phyloP scores from a whole-genome alignment of 768 basidiomycete genomes.

The Russula ochroleuca region DNA sequence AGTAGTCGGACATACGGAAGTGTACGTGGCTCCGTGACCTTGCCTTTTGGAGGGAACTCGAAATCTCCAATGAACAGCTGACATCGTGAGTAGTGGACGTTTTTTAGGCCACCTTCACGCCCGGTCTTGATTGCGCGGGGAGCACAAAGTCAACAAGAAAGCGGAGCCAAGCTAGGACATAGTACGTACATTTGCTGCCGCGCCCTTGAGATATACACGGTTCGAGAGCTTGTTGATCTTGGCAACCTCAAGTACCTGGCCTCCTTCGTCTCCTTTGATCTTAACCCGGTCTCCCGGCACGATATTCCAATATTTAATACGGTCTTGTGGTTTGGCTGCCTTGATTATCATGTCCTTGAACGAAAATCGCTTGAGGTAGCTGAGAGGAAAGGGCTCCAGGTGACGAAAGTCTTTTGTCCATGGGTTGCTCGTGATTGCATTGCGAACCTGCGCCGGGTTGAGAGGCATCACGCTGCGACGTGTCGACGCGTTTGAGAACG shows the following conservation, averaged over 20 bases:
- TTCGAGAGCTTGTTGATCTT: conserved; percentile 73
- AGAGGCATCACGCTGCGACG: conserved; percentile 18
- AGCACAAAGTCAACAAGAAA: background rate
- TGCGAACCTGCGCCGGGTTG: conserved; percentile 20
- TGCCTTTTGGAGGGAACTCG: conserved; percentile 47
- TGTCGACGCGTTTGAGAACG: background rate
- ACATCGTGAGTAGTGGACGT: conserved; percentile 66
- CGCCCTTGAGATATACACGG: conserved; percentile 52
- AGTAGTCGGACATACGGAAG: conserved; percentile 31
- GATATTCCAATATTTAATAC: conserved; percentile 85
- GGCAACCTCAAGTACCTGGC: conserved; percentile 61
- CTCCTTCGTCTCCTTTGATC: conserved; percentile 58
- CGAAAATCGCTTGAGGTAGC: conserved; percentile 44
- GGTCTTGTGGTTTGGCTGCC: conserved; percentile 56
- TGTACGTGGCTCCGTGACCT: conserved; percentile 28
- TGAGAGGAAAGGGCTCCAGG: conserved; percentile 55
- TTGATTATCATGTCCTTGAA: conserved; percentile 45
- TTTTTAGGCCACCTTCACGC: conserved; percentile 10
- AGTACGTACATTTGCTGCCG: conserved; percentile 39
- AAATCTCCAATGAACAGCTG: conserved; percentile 72
- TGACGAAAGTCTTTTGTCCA: conserved; percentile 68
- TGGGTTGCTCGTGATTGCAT: conserved; percentile 33
- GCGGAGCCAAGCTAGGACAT: background rate
- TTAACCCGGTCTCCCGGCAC: conserved; percentile 80
- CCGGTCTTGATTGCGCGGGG: conserved; percentile 31